Percentiles rank a stretch among this genome's conserved stretches.
Conservation (phyloP, 164 flowering plant species). For the Vitis amurensis region DNA sequence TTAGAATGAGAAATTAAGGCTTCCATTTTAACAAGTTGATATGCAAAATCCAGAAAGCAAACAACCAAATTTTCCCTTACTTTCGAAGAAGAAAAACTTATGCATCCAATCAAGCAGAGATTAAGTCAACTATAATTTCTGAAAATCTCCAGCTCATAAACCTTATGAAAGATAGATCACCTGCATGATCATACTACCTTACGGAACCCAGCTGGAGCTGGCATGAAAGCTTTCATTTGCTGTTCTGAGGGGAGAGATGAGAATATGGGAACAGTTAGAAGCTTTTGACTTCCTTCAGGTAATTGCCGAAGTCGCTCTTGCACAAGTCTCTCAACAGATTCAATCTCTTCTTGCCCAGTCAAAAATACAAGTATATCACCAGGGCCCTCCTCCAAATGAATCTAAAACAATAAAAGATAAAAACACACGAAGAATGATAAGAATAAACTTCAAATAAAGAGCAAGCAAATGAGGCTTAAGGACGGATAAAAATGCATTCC, state of each 20-base stretch:
- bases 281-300: conserved; percentile 52
- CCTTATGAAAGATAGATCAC: not conserved
- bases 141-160: not conserved
- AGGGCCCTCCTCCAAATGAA: conserved; percentile 85
- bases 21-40: not conserved
- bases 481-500: not conserved
- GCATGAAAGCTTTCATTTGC: conserved; percentile 78
- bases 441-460: not conserved
- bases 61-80: not conserved
- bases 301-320: conserved; percentile 56
- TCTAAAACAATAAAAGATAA: conserved; percentile 35
- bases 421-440: not conserved
- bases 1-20: not conserved
- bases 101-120: not conserved
- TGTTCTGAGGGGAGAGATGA: conserved; percentile 94
- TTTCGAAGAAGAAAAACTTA: not conserved
- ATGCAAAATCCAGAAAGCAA: not conserved
- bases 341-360: conserved; percentile 99
- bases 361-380: conserved; percentile 94
- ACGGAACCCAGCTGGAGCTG: conserved; percentile 75
- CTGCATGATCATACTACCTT: conserved; percentile 51
- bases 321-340: conserved; percentile 75
- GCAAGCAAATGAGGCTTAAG: not conserved
- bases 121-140: not conserved
- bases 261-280: conserved; percentile 65